Percentiles rank a stretch among this genome's conserved stretches.
Evolutionary conservation across 2,329 filamentous ascomycete genomes (phyloP).

Genomic region (Beauveria medogensis): DNA sequence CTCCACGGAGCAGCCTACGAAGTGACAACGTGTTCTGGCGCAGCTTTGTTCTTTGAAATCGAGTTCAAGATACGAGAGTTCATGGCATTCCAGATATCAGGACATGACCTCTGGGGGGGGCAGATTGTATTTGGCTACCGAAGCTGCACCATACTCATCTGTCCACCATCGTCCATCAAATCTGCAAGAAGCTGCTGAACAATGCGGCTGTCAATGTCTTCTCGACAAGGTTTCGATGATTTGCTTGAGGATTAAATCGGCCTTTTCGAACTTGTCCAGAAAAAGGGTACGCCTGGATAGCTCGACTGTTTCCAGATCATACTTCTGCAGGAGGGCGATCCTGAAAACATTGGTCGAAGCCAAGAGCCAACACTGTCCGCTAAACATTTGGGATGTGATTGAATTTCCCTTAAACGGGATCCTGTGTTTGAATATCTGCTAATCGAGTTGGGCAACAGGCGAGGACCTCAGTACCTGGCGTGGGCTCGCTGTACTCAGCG

Average conservation of each 20-base stretch:
- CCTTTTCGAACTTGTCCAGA: conserved; percentile 91
- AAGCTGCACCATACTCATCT: conserved; percentile 80
- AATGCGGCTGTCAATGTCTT: conserved; percentile 64
- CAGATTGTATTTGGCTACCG: conserved; percentile 83
- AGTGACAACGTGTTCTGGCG: conserved; percentile 75
- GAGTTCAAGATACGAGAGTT: conserved; percentile 62
- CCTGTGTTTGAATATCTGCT: conserved; percentile 74
- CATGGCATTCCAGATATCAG: conserved; percentile 72
- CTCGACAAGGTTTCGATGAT: conserved; percentile 64
- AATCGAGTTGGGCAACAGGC: conserved; percentile 56
- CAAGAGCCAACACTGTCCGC: conserved; percentile 86
- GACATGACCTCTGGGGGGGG: conserved; percentile 61
- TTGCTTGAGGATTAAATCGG: conserved; percentile 82
- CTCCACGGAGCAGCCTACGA: conserved; percentile 42
- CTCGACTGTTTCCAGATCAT: conserved; percentile 70
- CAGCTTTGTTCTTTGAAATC: conserved; percentile 71
- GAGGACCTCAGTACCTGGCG: conserved; percentile 57
- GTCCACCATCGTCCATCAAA: conserved; percentile 73
- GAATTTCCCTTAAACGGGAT: conserved; percentile 76
- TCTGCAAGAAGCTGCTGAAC: conserved; percentile 60
- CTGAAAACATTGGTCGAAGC: conserved; percentile 88
- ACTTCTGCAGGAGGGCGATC: conserved; percentile 77
- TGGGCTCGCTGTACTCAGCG: conserved; percentile 60
- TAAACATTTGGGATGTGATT: conserved; percentile 75
- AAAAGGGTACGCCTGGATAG: conserved; percentile 85